Conservation (phyloP, 192 early-diverging fungal species). For the Helicostylum pulchrum region DNA sequence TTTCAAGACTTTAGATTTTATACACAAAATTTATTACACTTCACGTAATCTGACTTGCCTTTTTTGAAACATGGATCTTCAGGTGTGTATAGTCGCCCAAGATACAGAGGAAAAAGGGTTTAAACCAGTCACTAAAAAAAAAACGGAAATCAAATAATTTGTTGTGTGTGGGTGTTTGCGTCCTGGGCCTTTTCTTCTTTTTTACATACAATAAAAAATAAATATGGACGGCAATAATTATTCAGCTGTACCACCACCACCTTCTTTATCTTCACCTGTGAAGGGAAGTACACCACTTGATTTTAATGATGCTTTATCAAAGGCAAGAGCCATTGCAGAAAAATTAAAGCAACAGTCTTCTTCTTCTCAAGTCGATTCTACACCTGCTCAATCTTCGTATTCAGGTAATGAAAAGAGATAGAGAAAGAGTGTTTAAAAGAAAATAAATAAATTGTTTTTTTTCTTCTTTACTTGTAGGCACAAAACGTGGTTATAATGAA, state of each 20-base stretch:
- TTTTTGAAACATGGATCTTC: too few relatives aligned
- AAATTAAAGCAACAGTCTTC: slow-evolving; percentile 50
- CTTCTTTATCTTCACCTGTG: slow-evolving; percentile 23
- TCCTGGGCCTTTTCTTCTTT: neutral
- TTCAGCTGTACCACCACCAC: slow-evolving; percentile 40
- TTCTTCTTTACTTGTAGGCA: slow-evolving; percentile 10
- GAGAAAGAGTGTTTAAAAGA: too few relatives aligned
- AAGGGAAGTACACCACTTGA: slow-evolving; percentile 42
- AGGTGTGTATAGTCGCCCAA: too few relatives aligned
- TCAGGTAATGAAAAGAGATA: neutral
- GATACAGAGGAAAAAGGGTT: too few relatives aligned
- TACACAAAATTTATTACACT: too few relatives aligned
- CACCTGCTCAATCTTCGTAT: neutral
- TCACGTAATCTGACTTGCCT: too few relatives aligned
- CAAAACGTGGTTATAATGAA: slow-evolving; percentile 29
- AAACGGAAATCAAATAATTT: too few relatives aligned
- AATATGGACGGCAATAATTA: slow-evolving; percentile 35
- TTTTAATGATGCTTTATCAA: slow-evolving; percentile 65
- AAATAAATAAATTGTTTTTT: too few relatives aligned
- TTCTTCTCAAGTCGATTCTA: slow-evolving; percentile 9
- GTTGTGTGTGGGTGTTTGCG: too few relatives aligned
- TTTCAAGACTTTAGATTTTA: too few relatives aligned
- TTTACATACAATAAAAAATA: neutral
- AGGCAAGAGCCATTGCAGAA: slow-evolving; percentile 77
- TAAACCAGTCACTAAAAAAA: too few relatives aligned